These are phyloP conservation scores for Rutstroemia sp. DNA, from an alignment of 2,329 filamentous ascomycete genomes.

Conservation along the genomic window DNA sequence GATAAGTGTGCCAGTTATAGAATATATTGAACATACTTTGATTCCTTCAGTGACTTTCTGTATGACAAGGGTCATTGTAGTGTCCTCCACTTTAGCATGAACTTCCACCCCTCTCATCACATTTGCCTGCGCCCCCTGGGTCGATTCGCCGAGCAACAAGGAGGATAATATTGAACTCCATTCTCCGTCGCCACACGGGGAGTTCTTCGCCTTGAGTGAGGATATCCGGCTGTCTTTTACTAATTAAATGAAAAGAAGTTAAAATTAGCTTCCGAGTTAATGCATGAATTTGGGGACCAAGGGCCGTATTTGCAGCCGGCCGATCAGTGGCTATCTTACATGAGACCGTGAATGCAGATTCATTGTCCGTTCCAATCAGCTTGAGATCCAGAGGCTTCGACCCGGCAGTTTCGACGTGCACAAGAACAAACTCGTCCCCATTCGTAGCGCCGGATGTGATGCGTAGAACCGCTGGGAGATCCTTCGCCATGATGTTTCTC, in stretches of 20 bases:
- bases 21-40: slow-evolving; percentile 42
- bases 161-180: slow-evolving; percentile 57
- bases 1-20: not conserved
- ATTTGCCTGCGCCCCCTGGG: slow-evolving; percentile 37
- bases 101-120: slow-evolving; percentile 56
- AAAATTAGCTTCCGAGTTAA: slow-evolving; percentile 23
- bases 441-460: slow-evolving; percentile 35
- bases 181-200: slow-evolving; percentile 51
- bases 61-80: slow-evolving; percentile 53
- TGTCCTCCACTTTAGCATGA: slow-evolving; percentile 48
- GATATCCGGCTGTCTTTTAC: slow-evolving; percentile 50
- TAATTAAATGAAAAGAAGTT: slow-evolving; percentile 22
- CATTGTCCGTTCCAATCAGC: slow-evolving; percentile 56
- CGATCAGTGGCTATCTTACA: slow-evolving; percentile 23
- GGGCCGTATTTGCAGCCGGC: slow-evolving; percentile 14
- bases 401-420: slow-evolving; percentile 48
- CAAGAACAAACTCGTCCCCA: slow-evolving; percentile 47
- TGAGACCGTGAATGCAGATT: slow-evolving; percentile 21
- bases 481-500: slow-evolving; percentile 13
- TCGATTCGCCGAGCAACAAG: slow-evolving; percentile 42
- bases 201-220: slow-evolving; percentile 46
- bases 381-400: slow-evolving; percentile 53
- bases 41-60: slow-evolving; percentile 61
- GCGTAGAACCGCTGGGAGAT: slow-evolving; percentile 39
- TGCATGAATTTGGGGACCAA: slow-evolving; percentile 24